These are phyloP conservation scores for Pseudopyrenochaeta lycopersici DNA, from an alignment of 2,329 filamentous ascomycete species.

Conservation along the genomic window DNA sequence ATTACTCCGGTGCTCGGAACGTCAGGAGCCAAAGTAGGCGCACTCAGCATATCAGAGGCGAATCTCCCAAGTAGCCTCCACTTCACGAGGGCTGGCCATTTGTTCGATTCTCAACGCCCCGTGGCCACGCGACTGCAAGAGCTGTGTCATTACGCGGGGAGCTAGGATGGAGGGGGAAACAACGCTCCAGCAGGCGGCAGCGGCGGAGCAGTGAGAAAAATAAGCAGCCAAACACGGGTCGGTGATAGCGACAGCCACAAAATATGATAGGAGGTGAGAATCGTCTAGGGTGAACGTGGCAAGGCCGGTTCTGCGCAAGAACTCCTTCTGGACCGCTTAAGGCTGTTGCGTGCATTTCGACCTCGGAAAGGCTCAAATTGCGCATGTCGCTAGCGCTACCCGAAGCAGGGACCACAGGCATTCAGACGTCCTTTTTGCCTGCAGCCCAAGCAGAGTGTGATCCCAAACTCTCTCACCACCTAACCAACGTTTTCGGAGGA, in stretches of 20 bases:
- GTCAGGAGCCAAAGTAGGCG: not conserved
- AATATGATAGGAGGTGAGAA: slow-evolving; percentile 6
- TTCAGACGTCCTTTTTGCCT: slow-evolving; percentile 35
- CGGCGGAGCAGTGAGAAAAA: slow-evolving; percentile 20
- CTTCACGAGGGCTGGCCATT: too few relatives aligned
- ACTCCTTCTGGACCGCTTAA: slow-evolving; percentile 16
- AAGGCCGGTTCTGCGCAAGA: slow-evolving; percentile 21
- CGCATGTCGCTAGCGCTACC: slow-evolving; percentile 32
- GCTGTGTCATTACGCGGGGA: slow-evolving; percentile 32
- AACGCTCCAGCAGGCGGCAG: slow-evolving; percentile 26
- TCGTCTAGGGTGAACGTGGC: slow-evolving; percentile 22
- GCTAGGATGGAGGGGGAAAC: slow-evolving; percentile 22
- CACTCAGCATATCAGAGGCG: too few relatives aligned
- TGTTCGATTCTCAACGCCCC: not conserved
- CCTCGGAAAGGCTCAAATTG: slow-evolving; percentile 37
- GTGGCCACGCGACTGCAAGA: not conserved
- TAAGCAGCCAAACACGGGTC: slow-evolving; percentile 10
- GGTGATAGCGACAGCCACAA: slow-evolving; percentile 3
- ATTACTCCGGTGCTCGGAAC: not conserved
- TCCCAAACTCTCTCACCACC: slow-evolving; percentile 25
- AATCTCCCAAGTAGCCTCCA: too few relatives aligned
- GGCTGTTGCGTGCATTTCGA: slow-evolving; percentile 23
- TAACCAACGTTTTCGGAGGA: slow-evolving; percentile 38
- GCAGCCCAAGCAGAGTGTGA: slow-evolving; percentile 28
- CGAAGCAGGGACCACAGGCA: slow-evolving; percentile 29